Conservation (phyloP, 176 grass and related monocot species). For the Oropetium thomaeum region DNA sequence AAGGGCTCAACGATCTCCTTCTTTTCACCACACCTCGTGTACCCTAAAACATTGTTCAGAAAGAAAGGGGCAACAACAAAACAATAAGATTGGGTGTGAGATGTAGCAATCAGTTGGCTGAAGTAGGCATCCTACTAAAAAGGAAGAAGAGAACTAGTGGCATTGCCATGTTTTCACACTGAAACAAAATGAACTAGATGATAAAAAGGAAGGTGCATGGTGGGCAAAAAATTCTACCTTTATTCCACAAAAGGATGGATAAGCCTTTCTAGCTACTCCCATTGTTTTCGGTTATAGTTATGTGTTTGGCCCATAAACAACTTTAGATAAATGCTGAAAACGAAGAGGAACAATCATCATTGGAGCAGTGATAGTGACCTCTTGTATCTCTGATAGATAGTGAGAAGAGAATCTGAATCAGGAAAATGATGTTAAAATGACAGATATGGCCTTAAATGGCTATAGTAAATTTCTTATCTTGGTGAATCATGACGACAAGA, state of each 20-base stretch:
- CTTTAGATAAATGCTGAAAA: constrained; percentile 46
- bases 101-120: constrained; percentile 23
- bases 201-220: constrained; percentile 48
- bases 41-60: constrained; percentile 32
- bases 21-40: constrained; percentile 39
- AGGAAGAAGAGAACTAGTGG: constrained; percentile 47
- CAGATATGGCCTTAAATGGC: constrained; percentile 44
- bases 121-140: constrained; percentile 40
- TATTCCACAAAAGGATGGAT: constrained; percentile 48
- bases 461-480: constrained; percentile 63
- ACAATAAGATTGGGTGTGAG: constrained; percentile 24
- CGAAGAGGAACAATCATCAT: constrained; percentile 47
- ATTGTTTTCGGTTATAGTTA: constrained; percentile 24
- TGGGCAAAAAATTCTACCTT: constrained; percentile 56
- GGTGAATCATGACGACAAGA: constrained; percentile 46
- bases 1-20: constrained; percentile 28
- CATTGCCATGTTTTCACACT: constrained; percentile 45
- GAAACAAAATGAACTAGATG: constrained; percentile 35
- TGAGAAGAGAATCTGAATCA: constrained; percentile 60
- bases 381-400: constrained; percentile 40
- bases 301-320: constrained; percentile 37
- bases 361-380: constrained; percentile 42
- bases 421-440: constrained; percentile 54
- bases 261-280: constrained; percentile 48
- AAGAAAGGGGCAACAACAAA: constrained; percentile 31